These are phyloP conservation scores for Eimeria zaria DNA, from an alignment of 169 alveolate species.

Conservation along the genomic window DNA sequence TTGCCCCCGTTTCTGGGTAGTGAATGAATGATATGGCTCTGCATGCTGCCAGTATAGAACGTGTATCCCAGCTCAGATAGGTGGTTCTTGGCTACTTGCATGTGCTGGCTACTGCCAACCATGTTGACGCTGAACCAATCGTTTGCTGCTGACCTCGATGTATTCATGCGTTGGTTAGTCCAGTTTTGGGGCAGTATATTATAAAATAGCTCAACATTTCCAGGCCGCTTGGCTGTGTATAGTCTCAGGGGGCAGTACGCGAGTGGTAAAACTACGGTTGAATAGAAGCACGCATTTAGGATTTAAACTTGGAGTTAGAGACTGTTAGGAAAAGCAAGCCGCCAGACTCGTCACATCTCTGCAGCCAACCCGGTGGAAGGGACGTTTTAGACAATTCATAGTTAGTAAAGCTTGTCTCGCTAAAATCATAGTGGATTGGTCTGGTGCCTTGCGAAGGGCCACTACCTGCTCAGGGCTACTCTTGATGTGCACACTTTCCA, in stretches of 20 bases:
- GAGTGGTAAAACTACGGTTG: neutral
- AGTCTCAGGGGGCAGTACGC: neutral
- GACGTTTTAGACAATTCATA: neutral
- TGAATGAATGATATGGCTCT: neutral
- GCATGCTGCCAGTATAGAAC: neutral
- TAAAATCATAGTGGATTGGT: neutral
- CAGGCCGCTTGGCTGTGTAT: neutral
- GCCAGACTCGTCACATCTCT: neutral
- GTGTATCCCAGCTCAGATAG: neutral
- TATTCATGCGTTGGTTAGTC: neutral
- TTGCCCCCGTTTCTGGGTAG: neutral
- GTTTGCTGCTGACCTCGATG: neutral
- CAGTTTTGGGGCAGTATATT: neutral
- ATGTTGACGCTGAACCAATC: neutral
- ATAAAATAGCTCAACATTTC: neutral
- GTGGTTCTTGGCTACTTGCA: neutral
- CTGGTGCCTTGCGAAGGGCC: neutral
- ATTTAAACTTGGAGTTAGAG: neutral
- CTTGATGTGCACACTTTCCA: neutral
- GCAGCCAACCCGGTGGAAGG: neutral
- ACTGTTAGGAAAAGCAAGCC: neutral
- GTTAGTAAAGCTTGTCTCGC: neutral
- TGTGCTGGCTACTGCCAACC: slow-evolving; percentile 18
- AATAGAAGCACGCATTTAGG: neutral
- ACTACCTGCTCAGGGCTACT: neutral